These are phyloP conservation scores for Erucastrum elatum DNA, from an alignment of 345 rosid species.

Conservation along the genomic window DNA sequence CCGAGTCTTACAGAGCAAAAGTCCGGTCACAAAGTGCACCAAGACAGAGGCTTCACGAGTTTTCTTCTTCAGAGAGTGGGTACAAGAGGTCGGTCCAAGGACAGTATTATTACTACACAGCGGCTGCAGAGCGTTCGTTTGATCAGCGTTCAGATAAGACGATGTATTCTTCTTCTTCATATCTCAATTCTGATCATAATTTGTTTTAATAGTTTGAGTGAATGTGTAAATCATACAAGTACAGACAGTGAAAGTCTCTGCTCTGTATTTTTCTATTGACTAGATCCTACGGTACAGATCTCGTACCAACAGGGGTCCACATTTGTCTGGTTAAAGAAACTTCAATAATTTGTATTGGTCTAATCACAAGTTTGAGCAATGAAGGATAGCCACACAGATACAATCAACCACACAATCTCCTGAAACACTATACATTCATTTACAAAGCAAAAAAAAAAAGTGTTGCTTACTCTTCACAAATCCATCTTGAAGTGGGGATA, in stretches of 20 bases:
- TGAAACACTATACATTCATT: slow-evolving; percentile 17
- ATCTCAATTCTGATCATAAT: slow-evolving; percentile 26
- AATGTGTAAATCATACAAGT: slow-evolving; percentile 32
- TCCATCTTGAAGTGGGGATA: slow-evolving; percentile 77
- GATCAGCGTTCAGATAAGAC: slow-evolving; percentile 42
- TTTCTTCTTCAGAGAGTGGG: slow-evolving; percentile 28
- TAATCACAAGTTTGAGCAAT: slow-evolving; percentile 24
- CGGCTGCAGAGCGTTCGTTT: slow-evolving; percentile 36
- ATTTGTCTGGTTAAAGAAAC: slow-evolving; percentile 4
- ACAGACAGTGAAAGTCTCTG: slow-evolving; percentile 25
- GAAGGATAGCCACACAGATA: slow-evolving; percentile 24
- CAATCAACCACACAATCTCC: slow-evolving; percentile 17
- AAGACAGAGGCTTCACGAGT: slow-evolving; percentile 75
- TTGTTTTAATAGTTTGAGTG: neutral
- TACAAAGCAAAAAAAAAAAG: slow-evolving; percentile 11
- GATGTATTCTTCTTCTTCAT: slow-evolving; percentile 24
- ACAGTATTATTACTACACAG: slow-evolving; percentile 36
- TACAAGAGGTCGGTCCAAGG: slow-evolving; percentile 51
- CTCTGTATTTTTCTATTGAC: slow-evolving; percentile 9
- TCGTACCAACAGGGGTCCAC: slow-evolving; percentile 27
- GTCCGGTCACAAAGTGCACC: slow-evolving; percentile 92
- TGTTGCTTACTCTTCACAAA: slow-evolving; percentile 43
- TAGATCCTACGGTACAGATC: slow-evolving; percentile 30
- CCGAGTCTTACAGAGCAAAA: slow-evolving; percentile 85
- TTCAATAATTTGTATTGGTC: slow-evolving; percentile 36